Percentiles rank a stretch among this genome's conserved stretches.
These are phyloP conservation scores for Chenopodium quinoa DNA, from an alignment of 148 eudicot genomes.

Conservation along the genomic window DNA sequence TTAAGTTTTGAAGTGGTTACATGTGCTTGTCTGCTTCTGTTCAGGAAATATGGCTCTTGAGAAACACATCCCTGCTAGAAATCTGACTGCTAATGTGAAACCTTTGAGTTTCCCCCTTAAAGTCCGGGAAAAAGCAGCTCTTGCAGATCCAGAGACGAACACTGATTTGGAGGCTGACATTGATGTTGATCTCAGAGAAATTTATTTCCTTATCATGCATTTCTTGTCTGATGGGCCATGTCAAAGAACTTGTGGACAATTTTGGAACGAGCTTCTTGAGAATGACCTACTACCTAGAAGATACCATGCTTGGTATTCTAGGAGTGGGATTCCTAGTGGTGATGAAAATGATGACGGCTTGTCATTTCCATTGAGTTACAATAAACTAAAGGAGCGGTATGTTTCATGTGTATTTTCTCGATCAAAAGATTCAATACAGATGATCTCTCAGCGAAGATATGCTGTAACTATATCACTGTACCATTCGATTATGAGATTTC, in stretches of 20 bases:
- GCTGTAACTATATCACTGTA: background rate
- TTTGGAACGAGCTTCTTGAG: conserved; percentile 99
- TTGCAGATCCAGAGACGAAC: conserved; percentile 35
- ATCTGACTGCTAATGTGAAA: conserved; percentile 50
- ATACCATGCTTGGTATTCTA: conserved; percentile 97
- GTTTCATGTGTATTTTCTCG: conserved; percentile 16
- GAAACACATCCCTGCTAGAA: conserved; percentile 55
- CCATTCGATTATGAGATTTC: conserved; percentile 4
- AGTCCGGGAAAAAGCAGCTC: conserved; percentile 49
- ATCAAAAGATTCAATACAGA: background rate
- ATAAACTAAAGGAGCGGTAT: conserved; percentile 80
- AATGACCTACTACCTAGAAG: conserved; percentile 95
- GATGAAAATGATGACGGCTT: conserved; percentile 91
- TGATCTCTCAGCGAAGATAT: background rate
- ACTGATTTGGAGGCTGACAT: conserved; percentile 48
- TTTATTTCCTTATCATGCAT: conserved; percentile 96
- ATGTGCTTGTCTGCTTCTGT: conserved; percentile 3
- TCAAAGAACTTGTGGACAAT: conserved; percentile 91
- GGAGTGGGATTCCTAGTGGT: conserved; percentile 66
- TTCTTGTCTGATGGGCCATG: conserved; percentile 95
- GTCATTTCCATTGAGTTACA: conserved; percentile 89
- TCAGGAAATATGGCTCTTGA: conserved; percentile 79
- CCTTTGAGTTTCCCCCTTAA: conserved; percentile 58
- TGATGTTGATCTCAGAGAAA: conserved; percentile 79
- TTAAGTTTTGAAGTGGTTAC: background rate